These are phyloP conservation scores for Hericium coralloides DNA, from an alignment of 768 basidiomycete genomes.

Conservation along the genomic window DNA sequence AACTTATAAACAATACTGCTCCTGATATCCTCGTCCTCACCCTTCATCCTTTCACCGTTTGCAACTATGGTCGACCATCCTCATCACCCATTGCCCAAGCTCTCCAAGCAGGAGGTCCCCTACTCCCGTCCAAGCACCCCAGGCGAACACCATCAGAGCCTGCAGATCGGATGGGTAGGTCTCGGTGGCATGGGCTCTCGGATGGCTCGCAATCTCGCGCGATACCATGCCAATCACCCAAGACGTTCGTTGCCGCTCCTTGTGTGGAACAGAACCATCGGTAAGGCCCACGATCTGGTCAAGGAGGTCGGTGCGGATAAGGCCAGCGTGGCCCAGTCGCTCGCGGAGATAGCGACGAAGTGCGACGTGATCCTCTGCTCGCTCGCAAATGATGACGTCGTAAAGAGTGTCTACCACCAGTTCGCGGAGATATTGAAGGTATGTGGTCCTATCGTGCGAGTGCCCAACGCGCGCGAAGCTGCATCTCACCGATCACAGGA, in stretches of 20 bases:
- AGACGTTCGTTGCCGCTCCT: constrained; percentile 41
- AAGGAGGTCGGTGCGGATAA: constrained; percentile 46
- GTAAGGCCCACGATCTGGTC: constrained; percentile 49
- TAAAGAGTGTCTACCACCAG: constrained; percentile 50
- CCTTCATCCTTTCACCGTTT: not conserved
- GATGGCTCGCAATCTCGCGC: constrained; percentile 79
- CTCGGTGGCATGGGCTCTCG: constrained; percentile 63
- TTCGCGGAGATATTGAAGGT: constrained; percentile 46
- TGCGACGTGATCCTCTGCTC: constrained; percentile 73
- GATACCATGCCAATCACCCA: constrained; percentile 30
- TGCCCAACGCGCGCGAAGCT: not conserved
- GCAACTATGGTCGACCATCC: constrained; percentile 4
- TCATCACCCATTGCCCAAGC: constrained; percentile 8
- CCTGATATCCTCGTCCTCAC: not conserved
- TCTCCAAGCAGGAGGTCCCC: constrained; percentile 21
- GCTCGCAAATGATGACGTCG: constrained; percentile 63
- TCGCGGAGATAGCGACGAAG: constrained; percentile 9
- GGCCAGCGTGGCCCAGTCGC: constrained; percentile 40
- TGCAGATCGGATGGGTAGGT: constrained; percentile 39
- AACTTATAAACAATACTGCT: too few relatives aligned
- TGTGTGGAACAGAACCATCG: constrained; percentile 67
- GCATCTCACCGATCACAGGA: constrained; percentile 10
- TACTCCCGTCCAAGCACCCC: constrained; percentile 59
- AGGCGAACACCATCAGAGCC: constrained; percentile 28
- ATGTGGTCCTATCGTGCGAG: not conserved